Conservation (phyloP, 2,329 filamentous ascomycete genomes). For the Neonectria hederae region DNA sequence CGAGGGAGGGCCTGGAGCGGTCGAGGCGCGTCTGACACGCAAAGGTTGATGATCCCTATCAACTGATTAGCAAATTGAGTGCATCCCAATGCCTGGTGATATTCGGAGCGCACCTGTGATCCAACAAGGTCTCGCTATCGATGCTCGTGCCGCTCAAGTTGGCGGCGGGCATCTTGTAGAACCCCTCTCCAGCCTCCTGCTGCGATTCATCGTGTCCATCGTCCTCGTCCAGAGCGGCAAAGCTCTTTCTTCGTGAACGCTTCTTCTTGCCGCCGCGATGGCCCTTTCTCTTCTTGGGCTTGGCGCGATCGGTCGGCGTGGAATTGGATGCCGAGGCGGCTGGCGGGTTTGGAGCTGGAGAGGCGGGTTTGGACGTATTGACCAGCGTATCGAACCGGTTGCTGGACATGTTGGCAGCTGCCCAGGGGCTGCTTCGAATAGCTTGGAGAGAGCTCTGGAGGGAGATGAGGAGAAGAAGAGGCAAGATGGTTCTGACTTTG, state of each 20-base stretch:
- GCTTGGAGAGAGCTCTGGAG: neutral
- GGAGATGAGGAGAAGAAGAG: constrained; percentile 8
- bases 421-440: constrained; percentile 13
- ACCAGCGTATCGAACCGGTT: constrained; percentile 45
- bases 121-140: constrained; percentile 86
- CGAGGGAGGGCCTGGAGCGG: constrained; percentile 49
- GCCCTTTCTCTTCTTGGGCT: constrained; percentile 71
- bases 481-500: constrained; percentile 9
- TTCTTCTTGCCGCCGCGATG: constrained; percentile 83
- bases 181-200: constrained; percentile 50
- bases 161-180: constrained; percentile 60
- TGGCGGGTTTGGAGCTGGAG: constrained; percentile 20
- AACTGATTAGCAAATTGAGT: constrained; percentile 6
- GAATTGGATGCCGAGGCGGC: constrained; percentile 28
- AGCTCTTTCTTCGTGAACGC: constrained; percentile 80
- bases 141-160: constrained; percentile 86
- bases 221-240: constrained; percentile 72
- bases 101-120: constrained; percentile 73
- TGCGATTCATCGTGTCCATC: constrained; percentile 52
- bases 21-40: constrained; percentile 70
- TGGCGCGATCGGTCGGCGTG: constrained; percentile 25
- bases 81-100: neutral
- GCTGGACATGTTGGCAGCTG: constrained; percentile 43
- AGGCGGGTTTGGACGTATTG: constrained; percentile 26
- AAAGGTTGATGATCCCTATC: constrained; percentile 67